Conservation (phyloP, 2,329 filamentous ascomycete genomes). For the Pyrenochaeta sp. region DNA sequence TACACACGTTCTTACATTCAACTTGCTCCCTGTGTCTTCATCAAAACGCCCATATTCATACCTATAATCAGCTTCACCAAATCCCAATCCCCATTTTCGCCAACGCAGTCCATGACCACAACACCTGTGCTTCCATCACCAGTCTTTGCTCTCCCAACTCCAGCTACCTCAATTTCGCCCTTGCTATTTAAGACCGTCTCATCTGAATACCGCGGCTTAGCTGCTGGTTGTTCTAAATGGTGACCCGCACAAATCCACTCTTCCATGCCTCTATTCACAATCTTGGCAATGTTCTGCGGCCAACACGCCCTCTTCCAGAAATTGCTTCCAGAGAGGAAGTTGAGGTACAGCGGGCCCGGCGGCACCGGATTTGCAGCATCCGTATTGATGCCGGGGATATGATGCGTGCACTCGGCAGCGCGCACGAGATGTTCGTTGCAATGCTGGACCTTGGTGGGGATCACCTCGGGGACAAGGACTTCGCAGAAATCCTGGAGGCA, state of each 20-base stretch:
- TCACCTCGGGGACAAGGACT: conserved; percentile 76
- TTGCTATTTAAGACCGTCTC: conserved; percentile 29
- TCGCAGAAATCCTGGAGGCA: conserved; percentile 96
- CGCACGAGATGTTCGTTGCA: conserved; percentile 79
- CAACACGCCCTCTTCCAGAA: conserved; percentile 93
- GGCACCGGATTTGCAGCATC: conserved; percentile 53
- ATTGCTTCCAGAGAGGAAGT: conserved; percentile 90
- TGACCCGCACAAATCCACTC: conserved; percentile 66
- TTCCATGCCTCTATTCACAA: conserved; percentile 80
- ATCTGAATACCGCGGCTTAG: conserved; percentile 9
- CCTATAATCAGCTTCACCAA: conserved; percentile 85
- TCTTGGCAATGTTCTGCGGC: conserved; percentile 90
- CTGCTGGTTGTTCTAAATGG: conserved; percentile 38
- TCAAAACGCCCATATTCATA: conserved; percentile 76
- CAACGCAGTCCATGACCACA: conserved; percentile 94
- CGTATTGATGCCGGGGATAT: conserved; percentile 52
- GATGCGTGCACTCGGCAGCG: conserved; percentile 55
- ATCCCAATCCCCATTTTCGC: conserved; percentile 88
- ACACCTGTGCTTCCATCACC: conserved; percentile 81
- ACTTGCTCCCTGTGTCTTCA: conserved; percentile 1
- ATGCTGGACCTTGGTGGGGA: conserved; percentile 80
- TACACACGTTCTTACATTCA: neutral
- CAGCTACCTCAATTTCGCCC: conserved; percentile 21
- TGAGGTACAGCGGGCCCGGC: conserved; percentile 77
- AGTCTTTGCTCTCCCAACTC: conserved; percentile 56